phyloP scores from a whole-genome alignment of 1,139 yeast species.

The Candida sp. region DNA sequence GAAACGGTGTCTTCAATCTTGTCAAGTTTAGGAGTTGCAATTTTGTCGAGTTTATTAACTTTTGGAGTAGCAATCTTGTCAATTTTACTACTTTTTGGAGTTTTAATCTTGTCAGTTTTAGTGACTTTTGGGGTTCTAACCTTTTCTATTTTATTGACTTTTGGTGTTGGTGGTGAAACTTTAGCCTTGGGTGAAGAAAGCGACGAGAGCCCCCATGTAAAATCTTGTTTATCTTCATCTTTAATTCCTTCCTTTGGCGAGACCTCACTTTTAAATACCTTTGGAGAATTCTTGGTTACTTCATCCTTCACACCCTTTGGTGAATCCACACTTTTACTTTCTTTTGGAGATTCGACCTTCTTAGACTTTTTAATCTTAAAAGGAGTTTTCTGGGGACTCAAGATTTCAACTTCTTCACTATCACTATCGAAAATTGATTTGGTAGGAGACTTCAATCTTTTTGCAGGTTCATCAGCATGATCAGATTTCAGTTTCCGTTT shows the following conservation, averaged over 20 bases:
- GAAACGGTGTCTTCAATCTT: background rate
- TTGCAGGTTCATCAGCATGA: constrained; percentile 17
- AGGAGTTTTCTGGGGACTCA: constrained; percentile 1
- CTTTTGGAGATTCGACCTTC: background rate
- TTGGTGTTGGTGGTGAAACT: background rate
- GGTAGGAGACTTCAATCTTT: background rate
- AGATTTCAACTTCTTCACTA: constrained; percentile 2
- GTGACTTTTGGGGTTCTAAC: background rate
- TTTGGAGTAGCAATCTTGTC: background rate
- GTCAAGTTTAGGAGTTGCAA: background rate
- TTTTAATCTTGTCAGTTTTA: background rate
- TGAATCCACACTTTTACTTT: background rate
- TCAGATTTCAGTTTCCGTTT: constrained; percentile 25
- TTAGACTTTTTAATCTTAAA: background rate
- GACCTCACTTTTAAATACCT: background rate
- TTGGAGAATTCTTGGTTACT: background rate
- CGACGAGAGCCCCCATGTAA: background rate
- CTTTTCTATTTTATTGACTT: background rate
- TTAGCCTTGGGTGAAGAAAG: background rate
- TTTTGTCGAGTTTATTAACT: background rate
- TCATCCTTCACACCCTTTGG: background rate
- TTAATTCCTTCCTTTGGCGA: background rate
- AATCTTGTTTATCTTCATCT: background rate
- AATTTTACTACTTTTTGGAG: background rate
- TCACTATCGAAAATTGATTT: constrained; percentile 8